These are phyloP conservation scores for Ambrosiella cleistominuta DNA, from an alignment of 2,329 filamentous ascomycete species.

Conservation along the genomic window DNA sequence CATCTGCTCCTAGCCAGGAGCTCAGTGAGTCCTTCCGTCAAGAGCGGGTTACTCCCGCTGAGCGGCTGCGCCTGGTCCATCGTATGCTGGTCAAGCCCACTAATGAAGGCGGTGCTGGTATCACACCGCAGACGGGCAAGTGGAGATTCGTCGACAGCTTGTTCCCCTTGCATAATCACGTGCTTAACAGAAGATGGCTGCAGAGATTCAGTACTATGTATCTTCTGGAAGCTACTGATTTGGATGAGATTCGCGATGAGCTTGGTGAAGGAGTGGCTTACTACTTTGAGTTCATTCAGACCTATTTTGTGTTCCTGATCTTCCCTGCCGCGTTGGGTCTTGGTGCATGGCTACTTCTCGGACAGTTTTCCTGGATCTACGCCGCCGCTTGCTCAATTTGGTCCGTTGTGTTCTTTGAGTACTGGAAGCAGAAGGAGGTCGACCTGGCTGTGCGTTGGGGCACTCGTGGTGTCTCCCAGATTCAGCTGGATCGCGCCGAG, in stretches of 20 bases:
- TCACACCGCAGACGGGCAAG: conserved; percentile 48
- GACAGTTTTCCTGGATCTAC: conserved; percentile 68
- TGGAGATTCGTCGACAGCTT: conserved; percentile 59
- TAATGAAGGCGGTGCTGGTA: conserved; percentile 61
- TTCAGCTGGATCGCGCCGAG: conserved; percentile 59
- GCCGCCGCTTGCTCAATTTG: conserved; percentile 66
- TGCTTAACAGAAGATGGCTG: conserved; percentile 60
- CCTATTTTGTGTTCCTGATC: conserved; percentile 74
- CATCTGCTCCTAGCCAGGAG: conserved; percentile 57
- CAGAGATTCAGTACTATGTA: conserved; percentile 58
- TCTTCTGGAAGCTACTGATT: conserved; percentile 43
- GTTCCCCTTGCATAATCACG: conserved; percentile 63
- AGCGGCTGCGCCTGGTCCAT: conserved; percentile 74
- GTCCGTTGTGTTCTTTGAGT: conserved; percentile 81
- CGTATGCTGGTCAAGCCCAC: conserved; percentile 60
- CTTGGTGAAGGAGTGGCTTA: conserved; percentile 79
- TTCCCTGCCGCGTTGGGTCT: conserved; percentile 67
- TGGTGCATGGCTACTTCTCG: conserved; percentile 63
- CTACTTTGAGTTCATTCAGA: conserved; percentile 88
- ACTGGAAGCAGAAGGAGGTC: conserved; percentile 84
- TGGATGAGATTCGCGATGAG: conserved; percentile 58
- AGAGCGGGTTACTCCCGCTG: conserved; percentile 71
- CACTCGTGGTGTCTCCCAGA: conserved; percentile 64
- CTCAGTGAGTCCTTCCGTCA: conserved; percentile 47
- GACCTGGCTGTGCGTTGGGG: conserved; percentile 81